phyloP scores from a whole-genome alignment of 176 grass and related monocot genomes.

The Panicum miliaceum region DNA sequence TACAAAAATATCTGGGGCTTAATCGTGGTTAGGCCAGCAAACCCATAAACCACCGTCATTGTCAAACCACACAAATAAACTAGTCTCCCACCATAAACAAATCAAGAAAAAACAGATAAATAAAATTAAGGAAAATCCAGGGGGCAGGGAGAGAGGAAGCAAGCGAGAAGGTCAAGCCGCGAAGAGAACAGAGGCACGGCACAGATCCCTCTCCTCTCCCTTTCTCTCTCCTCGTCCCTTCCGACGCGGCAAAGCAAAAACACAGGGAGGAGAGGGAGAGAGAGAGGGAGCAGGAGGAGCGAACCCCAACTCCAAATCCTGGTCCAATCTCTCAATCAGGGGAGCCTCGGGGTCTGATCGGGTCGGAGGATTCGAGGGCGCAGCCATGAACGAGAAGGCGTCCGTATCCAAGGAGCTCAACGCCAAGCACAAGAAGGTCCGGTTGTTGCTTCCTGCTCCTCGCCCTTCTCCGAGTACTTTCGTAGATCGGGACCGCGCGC shows the following conservation, averaged over 20 bases:
- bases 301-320: neutral
- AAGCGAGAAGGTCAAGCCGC: conserved; percentile 44
- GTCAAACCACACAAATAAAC: conserved; percentile 29
- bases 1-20: neutral
- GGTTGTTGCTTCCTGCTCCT: neutral
- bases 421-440: conserved; percentile 93
- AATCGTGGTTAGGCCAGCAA: conserved; percentile 37
- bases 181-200: neutral
- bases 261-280: conserved; percentile 33
- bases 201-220: conserved; percentile 41
- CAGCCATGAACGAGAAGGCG: conserved; percentile 90
- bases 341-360: neutral
- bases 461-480: neutral
- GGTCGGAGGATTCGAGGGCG: conserved; percentile 31
- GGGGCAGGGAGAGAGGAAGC: neutral
- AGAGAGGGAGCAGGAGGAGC: conserved; percentile 3
- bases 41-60: neutral
- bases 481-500: conserved; percentile 33
- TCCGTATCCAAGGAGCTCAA: conserved; percentile 97
- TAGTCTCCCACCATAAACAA: neutral
- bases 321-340: neutral
- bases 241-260: conserved; percentile 53
- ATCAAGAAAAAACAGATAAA: neutral
- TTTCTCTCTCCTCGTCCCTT: conserved; percentile 39
- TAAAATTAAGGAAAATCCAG: neutral